phyloP scores from a whole-genome alignment of 805 yeast genomes.

The Ogataea nakhonphanomensis region DNA sequence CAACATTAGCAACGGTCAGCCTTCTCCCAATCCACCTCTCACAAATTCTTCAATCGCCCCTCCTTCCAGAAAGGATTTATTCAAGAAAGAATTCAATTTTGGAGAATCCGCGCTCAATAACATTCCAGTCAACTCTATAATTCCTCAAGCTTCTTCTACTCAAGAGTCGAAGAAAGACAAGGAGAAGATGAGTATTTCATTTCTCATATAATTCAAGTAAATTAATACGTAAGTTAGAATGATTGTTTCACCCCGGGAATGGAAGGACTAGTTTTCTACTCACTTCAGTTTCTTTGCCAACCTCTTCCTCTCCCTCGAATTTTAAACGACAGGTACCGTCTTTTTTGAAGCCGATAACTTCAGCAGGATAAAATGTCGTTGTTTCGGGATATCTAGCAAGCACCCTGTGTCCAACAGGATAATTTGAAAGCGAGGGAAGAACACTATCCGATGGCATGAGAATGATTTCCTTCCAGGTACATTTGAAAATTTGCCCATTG shows the following conservation, averaged over 20 bases:
- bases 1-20: constrained; percentile 13
- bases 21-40: constrained; percentile 6
- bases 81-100: constrained; percentile 30
- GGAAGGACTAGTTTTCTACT: constrained; percentile 80
- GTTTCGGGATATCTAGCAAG: constrained; percentile 96
- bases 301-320: constrained; percentile 98
- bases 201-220: constrained; percentile 14
- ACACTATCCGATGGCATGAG: constrained; percentile 53
- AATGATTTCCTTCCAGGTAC: constrained; percentile 75
- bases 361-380: constrained; percentile 94
- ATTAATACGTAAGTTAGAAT: background rate
- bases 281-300: constrained; percentile 91
- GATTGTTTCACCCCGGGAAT: constrained; percentile 40
- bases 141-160: constrained; percentile 2
- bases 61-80: constrained; percentile 18
- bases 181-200: constrained; percentile 28
- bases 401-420: constrained; percentile 76
- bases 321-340: constrained; percentile 75
- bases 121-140: constrained; percentile 4
- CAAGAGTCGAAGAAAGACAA: constrained; percentile 13
- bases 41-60: constrained; percentile 1
- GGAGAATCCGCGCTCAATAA: constrained; percentile 7
- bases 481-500: constrained; percentile 81
- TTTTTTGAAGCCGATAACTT: constrained; percentile 72
- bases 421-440: constrained; percentile 39